Percentiles rank a stretch among this genome's conserved stretches.
phyloP scores from a whole-genome alignment of 2,329 filamentous ascomycete species.

The Colletotrichum sublineola region DNA sequence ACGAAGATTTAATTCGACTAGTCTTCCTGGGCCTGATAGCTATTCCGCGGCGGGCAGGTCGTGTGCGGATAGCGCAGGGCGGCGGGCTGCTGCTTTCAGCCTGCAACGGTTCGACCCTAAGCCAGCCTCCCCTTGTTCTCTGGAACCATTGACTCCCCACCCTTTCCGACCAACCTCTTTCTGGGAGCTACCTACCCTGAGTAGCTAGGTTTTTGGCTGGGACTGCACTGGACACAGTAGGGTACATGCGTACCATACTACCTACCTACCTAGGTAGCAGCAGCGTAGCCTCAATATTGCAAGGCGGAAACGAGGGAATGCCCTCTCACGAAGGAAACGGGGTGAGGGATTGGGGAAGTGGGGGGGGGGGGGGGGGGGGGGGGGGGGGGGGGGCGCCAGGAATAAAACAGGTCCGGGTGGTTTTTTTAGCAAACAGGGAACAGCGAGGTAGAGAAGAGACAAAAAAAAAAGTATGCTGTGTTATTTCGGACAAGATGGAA shows the following conservation, averaged over 20 bases:
- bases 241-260: not conserved
- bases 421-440: constrained; percentile 10
- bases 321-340: not conserved
- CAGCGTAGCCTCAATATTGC: constrained; percentile 23
- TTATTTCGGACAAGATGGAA: constrained; percentile 32
- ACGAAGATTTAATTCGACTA: constrained; percentile 8
- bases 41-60: constrained; percentile 13
- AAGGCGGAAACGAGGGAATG: constrained; percentile 24
- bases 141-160: constrained; percentile 6
- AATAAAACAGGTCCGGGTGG: not conserved
- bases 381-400: not conserved
- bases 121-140: constrained; percentile 37
- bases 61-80: not conserved
- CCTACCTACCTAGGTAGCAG: not conserved
- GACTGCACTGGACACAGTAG: not conserved
- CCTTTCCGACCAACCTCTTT: constrained; percentile 28
- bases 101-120: constrained; percentile 29
- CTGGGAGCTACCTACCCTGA: no score
- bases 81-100: constrained; percentile 25
- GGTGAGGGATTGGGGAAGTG: no score
- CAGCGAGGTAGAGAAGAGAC: not conserved
- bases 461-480: not conserved
- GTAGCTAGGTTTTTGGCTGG: constrained; percentile 14
- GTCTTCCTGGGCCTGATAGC: constrained; percentile 28
- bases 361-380: no score